Percentiles rank a stretch among this genome's conserved stretches.
These are phyloP conservation scores for Clonostachys rosea DNA, from an alignment of 2,329 filamentous ascomycete genomes.

Conservation along the genomic window DNA sequence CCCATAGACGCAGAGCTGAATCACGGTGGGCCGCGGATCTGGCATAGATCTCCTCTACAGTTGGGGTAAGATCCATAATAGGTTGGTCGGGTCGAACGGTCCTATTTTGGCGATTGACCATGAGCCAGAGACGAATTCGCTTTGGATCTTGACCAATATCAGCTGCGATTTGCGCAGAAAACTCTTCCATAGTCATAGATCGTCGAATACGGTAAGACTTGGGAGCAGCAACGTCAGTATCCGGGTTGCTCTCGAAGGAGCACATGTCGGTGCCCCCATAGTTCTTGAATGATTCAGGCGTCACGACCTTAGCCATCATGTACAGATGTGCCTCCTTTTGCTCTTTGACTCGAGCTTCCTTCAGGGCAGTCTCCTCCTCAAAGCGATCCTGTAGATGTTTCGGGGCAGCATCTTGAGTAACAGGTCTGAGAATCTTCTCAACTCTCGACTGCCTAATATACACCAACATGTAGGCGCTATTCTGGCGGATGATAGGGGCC, in stretches of 20 bases:
- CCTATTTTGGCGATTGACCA: conserved; percentile 98
- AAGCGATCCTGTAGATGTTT: conserved; percentile 73
- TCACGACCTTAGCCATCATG: conserved; percentile 77
- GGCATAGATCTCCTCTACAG: conserved; percentile 63
- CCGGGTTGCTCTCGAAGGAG: conserved; percentile 57
- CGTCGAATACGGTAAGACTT: conserved; percentile 69
- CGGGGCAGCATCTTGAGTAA: conserved; percentile 75
- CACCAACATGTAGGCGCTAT: conserved; percentile 98
- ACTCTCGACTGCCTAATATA: conserved; percentile 86
- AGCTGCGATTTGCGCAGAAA: conserved; percentile 65
- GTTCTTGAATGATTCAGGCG: conserved; percentile 72
- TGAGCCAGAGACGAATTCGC: conserved; percentile 82
- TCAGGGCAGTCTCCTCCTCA: conserved; percentile 73
- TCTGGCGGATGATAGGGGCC: conserved; percentile 57
- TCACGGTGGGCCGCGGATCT: conserved; percentile 56
- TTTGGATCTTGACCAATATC: conserved; percentile 66
- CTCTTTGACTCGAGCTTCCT: conserved; percentile 78
- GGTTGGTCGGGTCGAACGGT: conserved; percentile 88
- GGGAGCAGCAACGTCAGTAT: conserved; percentile 67
- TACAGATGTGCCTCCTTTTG: conserved; percentile 93
- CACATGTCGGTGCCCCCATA: conserved; percentile 84
- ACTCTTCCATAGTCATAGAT: conserved; percentile 70
- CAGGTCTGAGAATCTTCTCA: conserved; percentile 75
- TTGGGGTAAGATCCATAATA: conserved; percentile 72
- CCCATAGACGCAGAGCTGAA: conserved; percentile 78